Conservation (phyloP, 495 filamentous ascomycete species). For the Penicillium paradoxum region DNA sequence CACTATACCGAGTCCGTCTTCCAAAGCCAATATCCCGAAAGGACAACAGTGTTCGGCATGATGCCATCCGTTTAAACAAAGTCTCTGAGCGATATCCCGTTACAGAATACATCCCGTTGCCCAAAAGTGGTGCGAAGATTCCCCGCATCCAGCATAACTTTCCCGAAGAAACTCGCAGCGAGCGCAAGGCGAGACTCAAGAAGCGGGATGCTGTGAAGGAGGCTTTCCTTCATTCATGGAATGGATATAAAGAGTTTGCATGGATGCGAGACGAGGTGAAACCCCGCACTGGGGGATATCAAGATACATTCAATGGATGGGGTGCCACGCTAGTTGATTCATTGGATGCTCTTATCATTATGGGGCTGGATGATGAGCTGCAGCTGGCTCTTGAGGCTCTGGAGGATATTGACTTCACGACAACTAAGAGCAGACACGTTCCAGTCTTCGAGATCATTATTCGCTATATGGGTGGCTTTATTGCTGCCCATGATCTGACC, state of each 20-base stretch:
- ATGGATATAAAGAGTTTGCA: slow-evolving; percentile 67
- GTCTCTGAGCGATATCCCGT: slow-evolving; percentile 47
- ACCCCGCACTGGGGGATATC: slow-evolving; percentile 54
- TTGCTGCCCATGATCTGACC: slow-evolving; percentile 80
- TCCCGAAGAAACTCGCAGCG: slow-evolving; percentile 34
- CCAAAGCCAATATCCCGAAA: slow-evolving; percentile 12
- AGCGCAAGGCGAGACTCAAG: slow-evolving; percentile 35
- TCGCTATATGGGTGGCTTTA: slow-evolving; percentile 76
- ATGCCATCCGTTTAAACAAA: slow-evolving; percentile 40
- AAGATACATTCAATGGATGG: slow-evolving; percentile 58
- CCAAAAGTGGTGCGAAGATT: slow-evolving; percentile 39
- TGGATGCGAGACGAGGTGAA: slow-evolving; percentile 76
- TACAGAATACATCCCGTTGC: slow-evolving; percentile 43
- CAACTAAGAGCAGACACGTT: slow-evolving; percentile 47
- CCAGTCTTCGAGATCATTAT: slow-evolving; percentile 88
- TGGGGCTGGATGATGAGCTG: slow-evolving; percentile 57
- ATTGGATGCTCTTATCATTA: slow-evolving; percentile 59
- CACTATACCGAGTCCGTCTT: slow-evolving; percentile 5
- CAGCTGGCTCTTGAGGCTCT: slow-evolving; percentile 52
- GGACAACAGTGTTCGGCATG: slow-evolving; percentile 3
- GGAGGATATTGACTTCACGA: slow-evolving; percentile 51
- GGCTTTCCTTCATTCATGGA: slow-evolving; percentile 68
- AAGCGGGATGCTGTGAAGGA: slow-evolving; percentile 57
- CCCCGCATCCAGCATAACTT: slow-evolving; percentile 52
- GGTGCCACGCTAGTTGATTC: slow-evolving; percentile 56